Evolutionary conservation across 345 rosid genomes (phyloP).

Genomic region (Brassica nigra): DNA sequence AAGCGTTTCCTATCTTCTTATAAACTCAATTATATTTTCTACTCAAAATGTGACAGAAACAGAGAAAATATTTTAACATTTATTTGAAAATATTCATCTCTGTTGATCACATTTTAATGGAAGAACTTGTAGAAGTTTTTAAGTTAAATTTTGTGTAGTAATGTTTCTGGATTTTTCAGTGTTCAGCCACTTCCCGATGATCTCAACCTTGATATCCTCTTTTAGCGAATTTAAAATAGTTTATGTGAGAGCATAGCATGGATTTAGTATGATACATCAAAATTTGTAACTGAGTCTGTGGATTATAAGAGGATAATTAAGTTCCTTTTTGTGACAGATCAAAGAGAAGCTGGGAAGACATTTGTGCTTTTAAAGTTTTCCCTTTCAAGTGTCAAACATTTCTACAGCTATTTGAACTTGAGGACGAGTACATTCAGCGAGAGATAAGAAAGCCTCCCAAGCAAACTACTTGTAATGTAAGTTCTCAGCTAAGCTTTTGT

Average conservation of each 20-base stretch:
- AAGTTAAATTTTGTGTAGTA: neutral
- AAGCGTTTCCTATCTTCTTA: conserved; percentile 36
- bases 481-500: conserved; percentile 36
- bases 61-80: neutral
- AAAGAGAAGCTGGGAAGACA: conserved; percentile 70
- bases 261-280: neutral
- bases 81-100: neutral
- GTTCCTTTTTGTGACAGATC: conserved; percentile 44
- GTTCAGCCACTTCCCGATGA: neutral
- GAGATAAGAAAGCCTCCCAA: conserved; percentile 86
- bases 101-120: neutral
- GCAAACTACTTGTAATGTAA: conserved; percentile 68
- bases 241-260: neutral
- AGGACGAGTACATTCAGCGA: conserved; percentile 81
- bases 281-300: neutral
- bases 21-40: neutral
- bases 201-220: neutral
- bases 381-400: conserved; percentile 77
- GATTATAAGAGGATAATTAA: neutral
- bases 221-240: neutral
- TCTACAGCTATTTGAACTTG: conserved; percentile 80
- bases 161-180: neutral
- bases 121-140: conserved; percentile 5
- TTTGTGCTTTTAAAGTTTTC: conserved; percentile 75
- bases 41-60: conserved; percentile 2